Evolutionary conservation across 371 early-diverging fungal species (phyloP), one percentile per base, ranked within the genome.

Genomic region (Mortierella sp.): DNA sequence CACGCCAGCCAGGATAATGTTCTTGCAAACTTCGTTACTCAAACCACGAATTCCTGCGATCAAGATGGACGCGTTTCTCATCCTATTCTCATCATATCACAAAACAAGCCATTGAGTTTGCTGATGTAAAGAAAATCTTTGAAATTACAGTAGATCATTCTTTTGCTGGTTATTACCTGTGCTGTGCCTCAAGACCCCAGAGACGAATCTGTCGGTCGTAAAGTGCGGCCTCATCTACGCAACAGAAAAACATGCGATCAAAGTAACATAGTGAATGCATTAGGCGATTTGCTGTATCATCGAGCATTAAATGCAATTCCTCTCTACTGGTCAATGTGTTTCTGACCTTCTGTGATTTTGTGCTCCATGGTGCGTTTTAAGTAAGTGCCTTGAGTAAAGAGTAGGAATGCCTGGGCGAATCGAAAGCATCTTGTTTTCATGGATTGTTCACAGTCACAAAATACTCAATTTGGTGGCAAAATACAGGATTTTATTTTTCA

Each of bases 201-300:
- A 98, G 85, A 47, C 98, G 89, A 75, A 98, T 97, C 86, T 98
- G 98, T 19, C 98, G 89, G 86, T 98, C 98, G 68, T 98, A 98
- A 28, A 97, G 88, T 28, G 91, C 93, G 12, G 93, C 94, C 75
- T 97, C 98, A 62, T 96, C 98, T 89, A 62, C n/a, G 2, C 2
- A 17, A 15, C 59, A 56, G 3, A 28, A 40, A 10, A 42, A 26
- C 31, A 32, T 23, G 35, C 65, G 29, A 43, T 28, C 29, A 32
- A 26, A 10, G 43, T 26, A 3, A n/a, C 22, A 35, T 6, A 31
- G 34, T 32, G 22, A 37, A 55, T 32, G 47, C 32, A 60, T 26
- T 32, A n/a, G 19, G 22, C 29, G 23, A 29, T 12, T 35, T 42
- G 15, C 6, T 13, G 3, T 7, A 26, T n/a, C 10, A 40, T 31